Evolutionary conservation across 192 early-diverging fungal genomes (phyloP).

Genomic region (Chytriomyces sp.): DNA sequence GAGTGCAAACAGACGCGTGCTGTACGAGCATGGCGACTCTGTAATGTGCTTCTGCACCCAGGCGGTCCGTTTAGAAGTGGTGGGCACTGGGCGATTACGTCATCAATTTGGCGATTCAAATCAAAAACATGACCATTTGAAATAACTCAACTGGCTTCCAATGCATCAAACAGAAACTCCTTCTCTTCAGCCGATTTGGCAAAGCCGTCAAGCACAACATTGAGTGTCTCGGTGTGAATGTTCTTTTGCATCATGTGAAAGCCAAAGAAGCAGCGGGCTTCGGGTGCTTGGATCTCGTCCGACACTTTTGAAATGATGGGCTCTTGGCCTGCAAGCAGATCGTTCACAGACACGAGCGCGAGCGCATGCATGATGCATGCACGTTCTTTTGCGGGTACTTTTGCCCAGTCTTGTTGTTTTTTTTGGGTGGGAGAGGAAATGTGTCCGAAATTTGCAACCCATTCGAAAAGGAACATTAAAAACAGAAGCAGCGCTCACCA

Average conservation of each 20-base stretch:
- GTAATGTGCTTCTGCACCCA: slow-evolving; percentile 45
- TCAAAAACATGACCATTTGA: neutral
- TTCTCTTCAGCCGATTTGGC: slow-evolving; percentile 10
- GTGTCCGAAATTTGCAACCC: neutral
- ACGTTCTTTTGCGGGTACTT: slow-evolving; percentile 29
- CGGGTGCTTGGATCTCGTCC: slow-evolving; percentile 90
- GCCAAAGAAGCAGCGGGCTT: slow-evolving; percentile 93
- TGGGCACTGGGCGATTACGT: slow-evolving; percentile 27
- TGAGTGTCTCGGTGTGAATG: slow-evolving; percentile 93
- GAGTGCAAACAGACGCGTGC: slow-evolving; percentile 35
- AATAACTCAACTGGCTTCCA: slow-evolving; percentile 10
- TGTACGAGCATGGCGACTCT: slow-evolving; percentile 32
- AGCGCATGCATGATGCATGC: slow-evolving; percentile 39
- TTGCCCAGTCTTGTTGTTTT: slow-evolving; percentile 9
- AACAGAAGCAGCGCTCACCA: neutral
- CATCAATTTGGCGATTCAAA: neutral
- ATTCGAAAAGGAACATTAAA: neutral
- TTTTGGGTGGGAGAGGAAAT: neutral
- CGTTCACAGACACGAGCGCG: slow-evolving; percentile 84
- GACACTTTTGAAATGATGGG: slow-evolving; percentile 60
- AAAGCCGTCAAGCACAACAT: slow-evolving; percentile 54
- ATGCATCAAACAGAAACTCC: slow-evolving; percentile 19
- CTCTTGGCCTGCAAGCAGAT: slow-evolving; percentile 84
- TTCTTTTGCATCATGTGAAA: slow-evolving; percentile 99
- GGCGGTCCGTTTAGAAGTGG: slow-evolving; percentile 21